Conservation (phyloP, 2,329 filamentous ascomycete species). For the Penicillium sp. region DNA sequence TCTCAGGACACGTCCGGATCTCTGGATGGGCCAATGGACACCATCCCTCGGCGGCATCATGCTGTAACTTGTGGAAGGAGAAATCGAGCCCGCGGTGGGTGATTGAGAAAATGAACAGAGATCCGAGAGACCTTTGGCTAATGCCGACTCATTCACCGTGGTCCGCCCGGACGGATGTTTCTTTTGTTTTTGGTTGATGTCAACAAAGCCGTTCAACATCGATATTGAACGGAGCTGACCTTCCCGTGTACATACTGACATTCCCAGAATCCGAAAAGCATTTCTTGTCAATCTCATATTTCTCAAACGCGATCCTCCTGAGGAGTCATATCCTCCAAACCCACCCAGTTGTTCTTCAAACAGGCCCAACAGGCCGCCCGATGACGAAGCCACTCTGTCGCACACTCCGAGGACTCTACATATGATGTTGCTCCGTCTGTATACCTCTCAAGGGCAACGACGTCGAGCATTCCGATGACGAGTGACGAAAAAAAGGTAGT, state of each 20-base stretch:
- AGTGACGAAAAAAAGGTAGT: conserved; percentile 34
- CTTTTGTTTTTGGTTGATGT: not conserved
- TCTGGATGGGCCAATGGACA: conserved; percentile 24
- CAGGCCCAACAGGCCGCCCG: conserved; percentile 5
- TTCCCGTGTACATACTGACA: conserved; percentile 6
- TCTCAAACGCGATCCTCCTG: no score
- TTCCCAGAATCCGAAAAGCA: not conserved
- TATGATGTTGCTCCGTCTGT: conserved; percentile 27
- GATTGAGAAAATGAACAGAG: conserved; percentile 45
- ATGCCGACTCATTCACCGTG: not conserved
- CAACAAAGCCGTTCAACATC: no score
- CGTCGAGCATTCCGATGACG: conserved; percentile 36
- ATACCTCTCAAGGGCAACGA: conserved; percentile 25
- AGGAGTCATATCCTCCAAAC: no score
- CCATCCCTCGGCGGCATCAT: conserved; percentile 28
- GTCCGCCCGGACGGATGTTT: not conserved
- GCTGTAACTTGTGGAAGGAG: conserved; percentile 32
- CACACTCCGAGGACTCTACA: conserved; percentile 23
- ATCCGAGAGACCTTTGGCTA: conserved; percentile 37
- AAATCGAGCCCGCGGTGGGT: conserved; percentile 27
- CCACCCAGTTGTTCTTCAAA: no score
- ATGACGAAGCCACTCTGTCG: conserved; percentile 27
- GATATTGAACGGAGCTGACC: no score
- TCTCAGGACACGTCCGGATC: conserved; percentile 31
- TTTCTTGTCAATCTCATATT: no score